Base-by-base conservation (phyloP, 1,139 yeast genomes). In the Saccharomyces pastorianus region DNA sequence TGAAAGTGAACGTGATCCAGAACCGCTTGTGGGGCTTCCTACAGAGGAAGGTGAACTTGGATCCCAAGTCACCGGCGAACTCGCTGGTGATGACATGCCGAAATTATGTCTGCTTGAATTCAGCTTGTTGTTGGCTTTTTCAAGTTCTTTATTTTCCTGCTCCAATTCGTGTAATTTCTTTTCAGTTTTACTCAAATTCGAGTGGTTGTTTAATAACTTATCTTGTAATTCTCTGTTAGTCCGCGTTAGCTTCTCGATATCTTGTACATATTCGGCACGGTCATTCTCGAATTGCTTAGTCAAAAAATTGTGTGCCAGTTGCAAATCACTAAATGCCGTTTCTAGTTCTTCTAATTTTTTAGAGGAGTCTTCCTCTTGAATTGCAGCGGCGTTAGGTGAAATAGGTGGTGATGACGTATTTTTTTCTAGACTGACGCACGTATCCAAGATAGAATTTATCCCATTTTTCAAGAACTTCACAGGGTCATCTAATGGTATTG, bases 271-370 rank as follows among this genome's bases (percentile, higher is more conserved):
- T 29, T 65, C 67, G 6, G 59, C 57, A 49, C 71, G 61, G 51
- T 68, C 71, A 46, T 61, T 60, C 47, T 66, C 69, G 49, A 64
- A 69, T 48, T 67, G 65, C 46, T 66, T 66, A 6, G 71, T 69
- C 49, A 69, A 51, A 48, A 68, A 69, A 49, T 58, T 67, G 53
- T 69, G 70, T 8, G 73, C 73, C 44, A 69, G 53, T 54, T 69
- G 68, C 32, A 69, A 53, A 56, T 69, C 73, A 29, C 63, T 60
- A 34, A 68, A 60, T 2, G 72, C 72, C 2, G 66, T 65, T 46
- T 63, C 60, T 29, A 64, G 53, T 20, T 62, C 66, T 38, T 57
- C 58, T 44, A 47, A 3, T 32, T 44, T 23, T 26, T 29, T 17
- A 44, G 25, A 41, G 38, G 38, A 6, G 48, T 53, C 7, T 50